Percentiles rank a stretch among this genome's conserved stretches.
Evolutionary conservation across 768 basidiomycete species (phyloP).

Genomic region (Boletus bicolor): DNA sequence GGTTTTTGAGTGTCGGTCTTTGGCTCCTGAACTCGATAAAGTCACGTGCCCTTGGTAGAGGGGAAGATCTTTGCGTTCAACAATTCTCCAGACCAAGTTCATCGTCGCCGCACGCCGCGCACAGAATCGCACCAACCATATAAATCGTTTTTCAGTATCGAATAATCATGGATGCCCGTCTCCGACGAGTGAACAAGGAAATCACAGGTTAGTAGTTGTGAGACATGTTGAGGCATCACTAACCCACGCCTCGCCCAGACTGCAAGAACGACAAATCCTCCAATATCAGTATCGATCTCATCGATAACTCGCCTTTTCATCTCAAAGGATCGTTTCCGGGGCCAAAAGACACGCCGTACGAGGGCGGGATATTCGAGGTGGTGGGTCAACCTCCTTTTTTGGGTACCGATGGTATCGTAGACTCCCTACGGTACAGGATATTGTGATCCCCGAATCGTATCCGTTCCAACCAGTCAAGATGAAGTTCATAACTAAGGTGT

Average conservation of each 20-base stretch:
- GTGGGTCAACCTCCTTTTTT: slow-evolving; percentile 46
- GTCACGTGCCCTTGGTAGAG: slow-evolving; percentile 22
- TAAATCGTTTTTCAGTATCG: background rate
- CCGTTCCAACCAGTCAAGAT: slow-evolving; percentile 96
- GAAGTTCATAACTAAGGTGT: slow-evolving; percentile 97
- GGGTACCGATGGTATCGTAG: background rate
- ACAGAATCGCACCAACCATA: background rate
- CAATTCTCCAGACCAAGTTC: background rate
- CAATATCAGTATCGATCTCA: slow-evolving; percentile 78
- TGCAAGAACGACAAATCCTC: slow-evolving; percentile 95
- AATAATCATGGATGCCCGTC: slow-evolving; percentile 75
- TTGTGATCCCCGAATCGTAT: slow-evolving; percentile 87
- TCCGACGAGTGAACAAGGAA: slow-evolving; percentile 91
- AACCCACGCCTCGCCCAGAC: slow-evolving; percentile 45
- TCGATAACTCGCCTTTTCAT: slow-evolving; percentile 89
- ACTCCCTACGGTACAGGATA: slow-evolving; percentile 55
- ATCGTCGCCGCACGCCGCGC: background rate
- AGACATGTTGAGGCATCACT: background rate
- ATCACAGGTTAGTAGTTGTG: slow-evolving; percentile 59
- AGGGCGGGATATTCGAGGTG: slow-evolving; percentile 88
- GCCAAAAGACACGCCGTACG: slow-evolving; percentile 90
- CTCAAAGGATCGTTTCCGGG: slow-evolving; percentile 89
- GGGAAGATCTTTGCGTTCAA: slow-evolving; percentile 1
- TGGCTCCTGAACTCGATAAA: slow-evolving; percentile 7
- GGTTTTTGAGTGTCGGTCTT: background rate